Base-by-base conservation (phyloP, 2,329 filamentous ascomycete genomes). In the Zelopaecilomyces penicillatus region DNA sequence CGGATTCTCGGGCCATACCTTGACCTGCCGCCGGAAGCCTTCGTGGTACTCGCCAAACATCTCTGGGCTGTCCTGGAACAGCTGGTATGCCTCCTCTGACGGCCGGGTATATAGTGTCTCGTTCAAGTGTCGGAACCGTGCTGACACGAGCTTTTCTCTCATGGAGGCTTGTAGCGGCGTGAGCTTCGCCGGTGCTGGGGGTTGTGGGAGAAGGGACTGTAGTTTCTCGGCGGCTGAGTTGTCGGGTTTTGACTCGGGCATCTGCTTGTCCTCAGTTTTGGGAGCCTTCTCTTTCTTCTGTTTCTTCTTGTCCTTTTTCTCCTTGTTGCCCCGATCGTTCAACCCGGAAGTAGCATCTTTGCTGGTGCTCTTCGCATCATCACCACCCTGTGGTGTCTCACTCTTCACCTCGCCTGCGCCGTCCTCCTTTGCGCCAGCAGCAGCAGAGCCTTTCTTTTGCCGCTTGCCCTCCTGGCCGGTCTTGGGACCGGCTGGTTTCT, bases 41-140 rank as follows among this genome's bases (percentile, higher is more conserved):
- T 89, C 84, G 68, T 98, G 93, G 66, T 98, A 98, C 67, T 97
- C 90, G 54, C 80, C 76, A 68, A 97, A 98, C 76, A 97, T 90
- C 60, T 95, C 87, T 0, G 93, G 93, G 41, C 87, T 87, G 31
- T 85, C 74, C 42, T 79, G 73, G 70, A 98, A 97, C 27, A 97
- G 80, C 41, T 76, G 69, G 54, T 93, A 80, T n/a, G 93, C 86
- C 52, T 93, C 82, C 32, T 74, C 72, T 0, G 93, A 98, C 1
- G 90, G 87, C 6, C 83, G 87, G 4, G 91, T 97, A 70, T 98
- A 98, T 10, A 98, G 82, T 0, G 88, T 91, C 70, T 98, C 86
- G 65, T 98, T 98, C 50, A 98, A 81, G 66, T 97, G 89, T 52
- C 93, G 88, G 77, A 98, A 98, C 47, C 93, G 89, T 1, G 93